Conservation (phyloP, 257 asterid genomes). For the Echium plantagineum region DNA sequence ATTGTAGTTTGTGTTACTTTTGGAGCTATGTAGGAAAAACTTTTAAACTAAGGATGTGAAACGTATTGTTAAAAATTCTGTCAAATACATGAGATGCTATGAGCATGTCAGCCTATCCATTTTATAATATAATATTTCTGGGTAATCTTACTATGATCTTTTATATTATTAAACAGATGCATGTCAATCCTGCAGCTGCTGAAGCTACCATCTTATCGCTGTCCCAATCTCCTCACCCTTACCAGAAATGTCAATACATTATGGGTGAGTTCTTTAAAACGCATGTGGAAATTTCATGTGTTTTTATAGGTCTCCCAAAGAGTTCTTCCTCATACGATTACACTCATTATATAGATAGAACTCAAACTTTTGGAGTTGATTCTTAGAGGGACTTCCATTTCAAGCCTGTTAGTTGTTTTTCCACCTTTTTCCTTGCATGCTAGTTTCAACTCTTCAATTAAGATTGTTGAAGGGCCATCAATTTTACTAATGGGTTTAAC, state of each 20-base stretch:
- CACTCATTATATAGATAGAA: no score
- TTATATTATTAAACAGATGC: constrained; percentile 42
- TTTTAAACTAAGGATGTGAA: not conserved
- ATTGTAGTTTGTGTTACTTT: not conserved
- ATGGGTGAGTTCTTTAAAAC: constrained; percentile 47
- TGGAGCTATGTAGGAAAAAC: no score
- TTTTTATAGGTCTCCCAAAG: not conserved
- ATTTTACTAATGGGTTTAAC: no score
- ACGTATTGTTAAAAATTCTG: not conserved
- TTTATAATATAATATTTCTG: no score
- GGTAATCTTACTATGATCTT: not conserved
- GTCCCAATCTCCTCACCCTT: constrained; percentile 66
- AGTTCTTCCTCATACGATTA: not conserved
- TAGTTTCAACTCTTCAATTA: no score
- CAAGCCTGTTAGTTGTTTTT: no score
- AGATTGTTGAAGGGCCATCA: no score
- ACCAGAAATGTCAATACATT: constrained; percentile 77
- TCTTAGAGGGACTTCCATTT: no score
- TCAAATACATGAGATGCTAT: not conserved
- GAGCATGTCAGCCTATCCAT: constrained; percentile 5
- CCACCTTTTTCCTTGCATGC: no score
- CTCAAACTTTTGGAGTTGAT: no score
- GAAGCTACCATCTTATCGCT: constrained; percentile 75
- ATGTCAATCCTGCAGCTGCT: constrained; percentile 73
- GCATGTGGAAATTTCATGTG: not conserved